Evolutionary conservation across 2,329 filamentous ascomycete genomes (phyloP).

Genomic region (Talaromyces islandicus): DNA sequence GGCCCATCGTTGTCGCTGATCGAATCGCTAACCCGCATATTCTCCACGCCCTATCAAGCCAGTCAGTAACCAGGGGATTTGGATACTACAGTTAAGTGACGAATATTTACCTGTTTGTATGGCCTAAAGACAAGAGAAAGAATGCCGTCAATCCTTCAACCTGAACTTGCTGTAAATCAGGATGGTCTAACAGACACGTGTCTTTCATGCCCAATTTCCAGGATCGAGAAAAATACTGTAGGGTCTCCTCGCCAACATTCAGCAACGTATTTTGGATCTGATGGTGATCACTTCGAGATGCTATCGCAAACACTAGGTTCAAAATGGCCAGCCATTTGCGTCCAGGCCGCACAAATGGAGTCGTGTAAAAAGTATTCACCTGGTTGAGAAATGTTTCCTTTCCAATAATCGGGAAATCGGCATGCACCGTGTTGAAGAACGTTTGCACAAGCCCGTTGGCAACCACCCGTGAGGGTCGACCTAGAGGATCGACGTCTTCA

Average conservation of each 20-base stretch:
- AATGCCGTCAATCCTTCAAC: slow-evolving; percentile 36
- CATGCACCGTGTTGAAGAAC: slow-evolving; percentile 36
- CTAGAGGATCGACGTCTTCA: slow-evolving; percentile 30
- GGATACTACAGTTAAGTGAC: not conserved
- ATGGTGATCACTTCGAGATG: slow-evolving; percentile 27
- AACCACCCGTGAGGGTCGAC: slow-evolving; percentile 29
- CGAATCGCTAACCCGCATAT: slow-evolving; percentile 36
- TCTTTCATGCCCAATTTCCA: slow-evolving; percentile 34
- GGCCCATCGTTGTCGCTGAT: slow-evolving; percentile 35
- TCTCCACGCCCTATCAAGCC: slow-evolving; percentile 34
- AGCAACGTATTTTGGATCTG: slow-evolving; percentile 22
- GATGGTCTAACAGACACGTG: slow-evolving; percentile 31
- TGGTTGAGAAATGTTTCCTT: slow-evolving; percentile 34
- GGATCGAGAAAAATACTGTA: slow-evolving; percentile 38
- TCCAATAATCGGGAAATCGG: slow-evolving; percentile 38
- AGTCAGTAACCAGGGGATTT: not conserved
- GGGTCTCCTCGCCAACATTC: slow-evolving; percentile 27
- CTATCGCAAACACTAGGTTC: slow-evolving; percentile 41
- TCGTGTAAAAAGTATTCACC: slow-evolving; percentile 30
- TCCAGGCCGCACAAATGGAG: slow-evolving; percentile 27
- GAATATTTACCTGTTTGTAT: slow-evolving; percentile 36
- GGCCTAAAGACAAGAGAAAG: slow-evolving; percentile 34
- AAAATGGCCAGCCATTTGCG: slow-evolving; percentile 37
- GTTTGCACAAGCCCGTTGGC: slow-evolving; percentile 34
- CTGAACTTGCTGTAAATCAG: slow-evolving; percentile 40